Evolutionary conservation across 345 rosid genomes (phyloP).

Genomic region (Salix koriyanagi): DNA sequence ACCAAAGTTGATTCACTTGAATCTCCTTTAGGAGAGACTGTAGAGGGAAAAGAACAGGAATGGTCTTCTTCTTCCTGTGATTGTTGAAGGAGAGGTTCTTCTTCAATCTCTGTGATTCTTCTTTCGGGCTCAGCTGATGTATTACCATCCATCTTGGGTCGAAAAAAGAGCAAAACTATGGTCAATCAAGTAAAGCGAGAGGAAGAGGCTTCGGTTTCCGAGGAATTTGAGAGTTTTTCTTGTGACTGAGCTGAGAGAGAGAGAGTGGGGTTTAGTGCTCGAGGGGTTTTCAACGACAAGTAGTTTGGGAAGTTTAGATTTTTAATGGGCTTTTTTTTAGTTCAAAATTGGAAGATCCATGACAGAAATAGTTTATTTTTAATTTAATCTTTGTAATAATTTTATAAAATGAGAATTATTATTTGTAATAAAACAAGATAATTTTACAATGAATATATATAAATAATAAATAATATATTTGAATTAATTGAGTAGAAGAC

Average conservation of each 20-base stretch:
- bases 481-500: conserved; percentile 25
- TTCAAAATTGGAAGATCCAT: no score
- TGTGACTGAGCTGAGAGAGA: background rate
- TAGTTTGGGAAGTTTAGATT: background rate
- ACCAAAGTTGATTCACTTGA: conserved; percentile 11
- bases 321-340: background rate
- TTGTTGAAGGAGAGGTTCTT: conserved; percentile 1
- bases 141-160: background rate
- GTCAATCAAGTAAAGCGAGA: background rate
- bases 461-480: no score
- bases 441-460: no score
- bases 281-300: no score
- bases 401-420: no score
- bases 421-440: no score
- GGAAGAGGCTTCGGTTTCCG: background rate
- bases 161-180: background rate
- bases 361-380: no score
- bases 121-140: conserved; percentile 10
- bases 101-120: conserved; percentile 14
- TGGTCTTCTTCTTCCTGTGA: background rate
- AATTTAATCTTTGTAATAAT: no score
- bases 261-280: background rate
- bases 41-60: conserved; percentile 1
- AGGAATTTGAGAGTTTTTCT: background rate
- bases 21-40: background rate